These are phyloP conservation scores for Capsella bursapastoris DNA, from an alignment of 345 rosid species.

Conservation along the genomic window DNA sequence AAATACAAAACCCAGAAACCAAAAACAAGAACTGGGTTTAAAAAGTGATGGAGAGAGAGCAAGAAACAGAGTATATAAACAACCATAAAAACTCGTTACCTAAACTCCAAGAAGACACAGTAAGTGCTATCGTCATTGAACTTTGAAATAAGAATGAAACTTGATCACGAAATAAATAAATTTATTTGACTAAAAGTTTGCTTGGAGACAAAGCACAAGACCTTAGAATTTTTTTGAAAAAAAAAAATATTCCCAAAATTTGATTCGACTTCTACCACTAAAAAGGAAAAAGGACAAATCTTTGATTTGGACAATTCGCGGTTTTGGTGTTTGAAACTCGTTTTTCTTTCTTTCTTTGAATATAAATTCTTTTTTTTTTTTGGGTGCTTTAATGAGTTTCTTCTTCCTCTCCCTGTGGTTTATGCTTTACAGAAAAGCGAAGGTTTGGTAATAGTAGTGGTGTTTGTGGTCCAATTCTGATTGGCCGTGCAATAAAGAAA, in stretches of 20 bases:
- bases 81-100: conserved; percentile 39
- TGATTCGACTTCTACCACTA: conserved; percentile 24
- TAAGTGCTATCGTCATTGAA: conserved; percentile 7
- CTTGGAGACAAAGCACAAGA: conserved; percentile 65
- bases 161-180: background rate
- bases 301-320: conserved; percentile 41
- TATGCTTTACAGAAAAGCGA: conserved; percentile 40
- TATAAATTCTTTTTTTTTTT: background rate
- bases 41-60: conserved; percentile 3
- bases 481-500: conserved; percentile 32
- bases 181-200: conserved; percentile 49
- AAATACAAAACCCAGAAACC: conserved; percentile 30
- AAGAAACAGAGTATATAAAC: background rate
- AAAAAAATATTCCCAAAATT: conserved; percentile 8
- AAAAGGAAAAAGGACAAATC: conserved; percentile 11
- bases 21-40: background rate
- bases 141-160: conserved; percentile 12
- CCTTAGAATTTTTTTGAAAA: conserved; percentile 25
- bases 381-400: background rate
- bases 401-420: conserved; percentile 8
- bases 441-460: conserved; percentile 39
- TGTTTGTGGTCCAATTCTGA: conserved; percentile 22
- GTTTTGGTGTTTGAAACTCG: conserved; percentile 4
- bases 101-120: conserved; percentile 6
- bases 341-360: background rate